phyloP scores from a whole-genome alignment of 1,284 basidiomycete genomes.

The Malassezia sp. region DNA sequence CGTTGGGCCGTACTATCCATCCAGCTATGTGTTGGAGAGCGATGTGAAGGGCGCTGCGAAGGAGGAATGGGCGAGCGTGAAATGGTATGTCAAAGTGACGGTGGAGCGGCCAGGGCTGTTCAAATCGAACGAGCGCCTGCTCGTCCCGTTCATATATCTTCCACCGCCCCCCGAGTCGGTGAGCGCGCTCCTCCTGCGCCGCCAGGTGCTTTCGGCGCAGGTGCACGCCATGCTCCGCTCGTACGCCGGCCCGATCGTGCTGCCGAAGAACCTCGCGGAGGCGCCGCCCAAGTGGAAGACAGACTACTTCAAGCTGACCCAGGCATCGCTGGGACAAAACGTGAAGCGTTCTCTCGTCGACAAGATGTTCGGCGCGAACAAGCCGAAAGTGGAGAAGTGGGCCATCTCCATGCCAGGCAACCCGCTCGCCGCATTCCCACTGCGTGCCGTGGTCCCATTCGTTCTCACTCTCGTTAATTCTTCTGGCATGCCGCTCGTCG shows the following conservation, averaged over 20 bases:
- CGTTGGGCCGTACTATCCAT: slow-evolving; percentile 15
- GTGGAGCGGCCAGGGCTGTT: slow-evolving; percentile 32
- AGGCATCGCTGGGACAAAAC: slow-evolving; percentile 2
- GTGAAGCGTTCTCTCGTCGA: slow-evolving; percentile 10
- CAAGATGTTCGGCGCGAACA: slow-evolving; percentile 9
- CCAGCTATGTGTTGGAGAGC: slow-evolving; percentile 17
- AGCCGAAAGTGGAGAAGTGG: slow-evolving; percentile 18
- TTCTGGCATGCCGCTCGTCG: slow-evolving; percentile 8
- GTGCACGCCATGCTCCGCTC: slow-evolving; percentile 15
- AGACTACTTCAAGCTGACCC: slow-evolving; percentile 1
- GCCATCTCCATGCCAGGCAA: slow-evolving; percentile 22
- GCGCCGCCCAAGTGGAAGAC: slow-evolving; percentile 8
- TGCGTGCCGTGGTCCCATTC: slow-evolving; percentile 26
- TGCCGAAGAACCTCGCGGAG: slow-evolving; percentile 11
- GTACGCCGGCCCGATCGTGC: neutral
- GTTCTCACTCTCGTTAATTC: slow-evolving; percentile 17
- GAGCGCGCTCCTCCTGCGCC: slow-evolving; percentile 14
- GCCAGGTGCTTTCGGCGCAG: slow-evolving; percentile 19
- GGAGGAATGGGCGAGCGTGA: slow-evolving; percentile 31
- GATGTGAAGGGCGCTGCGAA: slow-evolving; percentile 7
- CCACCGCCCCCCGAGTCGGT: slow-evolving; percentile 25
- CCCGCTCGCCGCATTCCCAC: slow-evolving; percentile 18
- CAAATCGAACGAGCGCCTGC: slow-evolving; percentile 29
- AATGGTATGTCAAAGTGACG: slow-evolving; percentile 38
- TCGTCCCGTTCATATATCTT: slow-evolving; percentile 36